phyloP scores from a whole-genome alignment of 2,329 filamentous ascomycete species.

The Coniochaeta sp. region DNA sequence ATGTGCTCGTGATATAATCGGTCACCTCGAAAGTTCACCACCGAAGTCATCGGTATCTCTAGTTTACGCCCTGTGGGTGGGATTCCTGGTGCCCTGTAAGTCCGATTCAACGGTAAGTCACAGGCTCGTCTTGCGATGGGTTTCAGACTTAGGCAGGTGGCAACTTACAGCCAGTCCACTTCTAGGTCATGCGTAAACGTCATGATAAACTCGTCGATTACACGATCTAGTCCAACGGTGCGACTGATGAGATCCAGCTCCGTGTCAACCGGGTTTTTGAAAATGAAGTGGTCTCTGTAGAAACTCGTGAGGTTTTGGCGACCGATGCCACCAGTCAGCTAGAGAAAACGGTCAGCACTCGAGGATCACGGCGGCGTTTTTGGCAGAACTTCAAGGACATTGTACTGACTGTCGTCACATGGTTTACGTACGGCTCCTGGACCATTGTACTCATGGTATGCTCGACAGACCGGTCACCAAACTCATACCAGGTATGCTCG shows the following conservation, averaged over 20 bases:
- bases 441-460: conserved; percentile 80
- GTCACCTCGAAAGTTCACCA: conserved; percentile 63
- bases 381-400: too few relatives aligned
- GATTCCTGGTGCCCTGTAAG: conserved; percentile 44
- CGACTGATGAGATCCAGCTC: conserved; percentile 62
- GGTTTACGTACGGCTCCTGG: conserved; percentile 70
- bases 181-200: conserved; percentile 54
- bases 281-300: conserved; percentile 69
- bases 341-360: neutral
- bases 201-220: conserved; percentile 65
- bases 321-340: conserved; percentile 58
- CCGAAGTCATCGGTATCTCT: conserved; percentile 54
- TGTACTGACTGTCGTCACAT: conserved; percentile 53
- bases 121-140: neutral
- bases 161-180: conserved; percentile 60
- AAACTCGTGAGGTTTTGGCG: conserved; percentile 56
- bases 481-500: conserved; percentile 67
- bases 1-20: conserved; percentile 66
- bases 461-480: conserved; percentile 59
- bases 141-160: neutral
- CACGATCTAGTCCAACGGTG: conserved; percentile 63
- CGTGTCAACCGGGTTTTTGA: conserved; percentile 62
- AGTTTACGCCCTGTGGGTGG: conserved; percentile 47
- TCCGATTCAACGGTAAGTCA: neutral
- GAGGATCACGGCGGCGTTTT: too few relatives aligned